Percentiles rank a stretch among this genome's conserved stretches.
phyloP scores from a whole-genome alignment of 306 rosid genomes.

The Malus orientalis region DNA sequence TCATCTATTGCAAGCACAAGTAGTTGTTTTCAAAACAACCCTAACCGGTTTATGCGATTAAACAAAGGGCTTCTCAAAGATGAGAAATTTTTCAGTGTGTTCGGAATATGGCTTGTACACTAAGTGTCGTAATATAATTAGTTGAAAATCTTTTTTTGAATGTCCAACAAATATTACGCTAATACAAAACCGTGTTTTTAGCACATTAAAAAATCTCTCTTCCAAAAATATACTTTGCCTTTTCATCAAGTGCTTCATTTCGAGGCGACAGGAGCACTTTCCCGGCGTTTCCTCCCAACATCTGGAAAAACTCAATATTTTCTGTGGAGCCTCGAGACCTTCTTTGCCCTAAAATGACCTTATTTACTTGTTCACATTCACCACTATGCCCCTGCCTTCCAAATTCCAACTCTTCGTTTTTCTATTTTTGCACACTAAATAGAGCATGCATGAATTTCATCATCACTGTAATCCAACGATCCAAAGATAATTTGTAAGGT shows the following conservation, averaged over 20 bases:
- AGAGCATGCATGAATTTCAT: conserved; percentile 7
- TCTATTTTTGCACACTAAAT: not conserved
- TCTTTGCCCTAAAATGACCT: conserved; percentile 34
- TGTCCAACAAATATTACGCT: too few relatives aligned
- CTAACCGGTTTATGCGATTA: too few relatives aligned
- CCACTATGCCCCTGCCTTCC: not conserved
- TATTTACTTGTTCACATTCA: conserved; percentile 12
- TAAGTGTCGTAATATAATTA: too few relatives aligned
- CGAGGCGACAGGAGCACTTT: conserved; percentile 99
- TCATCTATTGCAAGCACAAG: not conserved
- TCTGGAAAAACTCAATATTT: conserved; percentile 46
- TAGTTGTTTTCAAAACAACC: too few relatives aligned
- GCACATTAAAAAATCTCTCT: too few relatives aligned
- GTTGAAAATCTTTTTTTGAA: too few relatives aligned
- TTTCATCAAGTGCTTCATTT: conserved; percentile 40
- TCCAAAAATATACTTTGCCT: conserved; percentile 31
- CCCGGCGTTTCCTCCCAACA: conserved; percentile 92
- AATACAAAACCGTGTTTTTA: too few relatives aligned
- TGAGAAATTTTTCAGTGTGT: too few relatives aligned
- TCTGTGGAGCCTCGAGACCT: conserved; percentile 56
- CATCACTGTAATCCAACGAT: not conserved
- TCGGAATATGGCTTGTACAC: too few relatives aligned
- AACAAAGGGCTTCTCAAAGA: too few relatives aligned
- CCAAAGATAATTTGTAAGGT: not conserved
- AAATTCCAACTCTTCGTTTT: not conserved